Evolutionary conservation across 768 basidiomycete species (phyloP), one percentile per base, ranked within the genome.

Genomic region (Crassisporium funariophilum): DNA sequence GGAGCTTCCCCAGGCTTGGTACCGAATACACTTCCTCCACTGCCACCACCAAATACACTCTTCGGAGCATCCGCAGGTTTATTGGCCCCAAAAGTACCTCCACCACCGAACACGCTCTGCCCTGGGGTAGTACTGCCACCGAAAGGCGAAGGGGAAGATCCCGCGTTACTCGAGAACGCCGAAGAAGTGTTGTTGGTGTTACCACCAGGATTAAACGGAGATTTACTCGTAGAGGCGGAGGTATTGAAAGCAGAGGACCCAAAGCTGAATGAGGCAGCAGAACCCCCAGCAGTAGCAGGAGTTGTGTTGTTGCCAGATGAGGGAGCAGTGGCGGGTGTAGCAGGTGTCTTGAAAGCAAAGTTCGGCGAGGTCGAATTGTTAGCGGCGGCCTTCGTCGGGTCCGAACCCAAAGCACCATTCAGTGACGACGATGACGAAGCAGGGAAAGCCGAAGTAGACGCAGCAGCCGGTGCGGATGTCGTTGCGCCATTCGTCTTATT

Each of bases 251-350:
- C 16, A 15, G 56, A 37, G 2, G 34, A 47, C n/a, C 67, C 69
- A 51, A 77, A 70, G 52, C 50, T 68, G 52, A 75, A 77, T 48
- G 71, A 73, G 5, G 64, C 58, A 3, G 66, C 58, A 5, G 56
- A 27, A 29, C 24, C n/a, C 5, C 43, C 35, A 20, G 61, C 23
- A 8, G 59, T 23, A 31, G 55, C 43, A 20, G 57, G 53, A 19
- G 60, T 41, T 10, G 53, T 35, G 24, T 19, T 10, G 49, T 43
- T 25, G 36, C 29, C 20, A 40, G 16, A n/a, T 4, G 34, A 8
- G 12, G 47, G 12, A 22, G 61, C 23, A 7, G 59, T 23, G 25
- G 55, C 43, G 20, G 57, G 53, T 15, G 60, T 41, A 10, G 65
- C 47, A 6, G 59, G 50, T 19, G 52, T 33, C 43, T 47, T 52